These are phyloP conservation scores for Gymnopilus dilepis DNA, from an alignment of 768 basidiomycete genomes.

Conservation along the genomic window DNA sequence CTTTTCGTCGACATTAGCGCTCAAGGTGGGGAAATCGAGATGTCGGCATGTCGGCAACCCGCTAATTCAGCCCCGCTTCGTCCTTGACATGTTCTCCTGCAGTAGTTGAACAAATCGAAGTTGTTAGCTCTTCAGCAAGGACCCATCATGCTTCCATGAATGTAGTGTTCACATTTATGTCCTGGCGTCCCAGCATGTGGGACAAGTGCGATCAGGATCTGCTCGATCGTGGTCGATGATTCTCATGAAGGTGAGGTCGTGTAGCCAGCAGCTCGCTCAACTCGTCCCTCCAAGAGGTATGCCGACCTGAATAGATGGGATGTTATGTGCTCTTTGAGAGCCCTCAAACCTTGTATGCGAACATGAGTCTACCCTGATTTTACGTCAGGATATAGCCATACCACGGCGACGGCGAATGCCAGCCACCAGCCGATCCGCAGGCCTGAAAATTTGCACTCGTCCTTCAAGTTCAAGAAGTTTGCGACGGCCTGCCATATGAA, in stretches of 20 bases:
- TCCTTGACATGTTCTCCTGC: not conserved
- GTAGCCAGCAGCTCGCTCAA: not conserved
- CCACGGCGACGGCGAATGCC: not conserved
- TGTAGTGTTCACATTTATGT: not conserved
- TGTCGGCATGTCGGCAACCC: not conserved
- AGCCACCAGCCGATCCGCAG: not conserved
- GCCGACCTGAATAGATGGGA: not conserved
- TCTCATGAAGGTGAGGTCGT: not conserved
- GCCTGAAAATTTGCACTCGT: not conserved
- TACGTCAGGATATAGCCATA: no score
- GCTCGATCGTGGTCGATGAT: constrained; percentile 14
- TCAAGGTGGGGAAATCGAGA: not conserved
- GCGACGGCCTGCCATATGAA: no score
- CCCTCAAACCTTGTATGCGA: not conserved
- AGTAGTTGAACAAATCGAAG: no score
- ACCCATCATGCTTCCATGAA: not conserved
- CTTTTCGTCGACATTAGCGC: not conserved
- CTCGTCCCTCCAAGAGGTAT: not conserved
- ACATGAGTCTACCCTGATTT: no score
- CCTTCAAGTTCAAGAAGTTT: no score
- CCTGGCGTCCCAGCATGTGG: not conserved
- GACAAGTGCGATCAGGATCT: constrained; percentile 13
- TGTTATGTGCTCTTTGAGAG: no score
- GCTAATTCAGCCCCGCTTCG: not conserved
- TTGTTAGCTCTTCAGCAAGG: no score